Conservation (phyloP, 139 green algal genomes). For the Deuterostichococcus epilithicus region DNA sequence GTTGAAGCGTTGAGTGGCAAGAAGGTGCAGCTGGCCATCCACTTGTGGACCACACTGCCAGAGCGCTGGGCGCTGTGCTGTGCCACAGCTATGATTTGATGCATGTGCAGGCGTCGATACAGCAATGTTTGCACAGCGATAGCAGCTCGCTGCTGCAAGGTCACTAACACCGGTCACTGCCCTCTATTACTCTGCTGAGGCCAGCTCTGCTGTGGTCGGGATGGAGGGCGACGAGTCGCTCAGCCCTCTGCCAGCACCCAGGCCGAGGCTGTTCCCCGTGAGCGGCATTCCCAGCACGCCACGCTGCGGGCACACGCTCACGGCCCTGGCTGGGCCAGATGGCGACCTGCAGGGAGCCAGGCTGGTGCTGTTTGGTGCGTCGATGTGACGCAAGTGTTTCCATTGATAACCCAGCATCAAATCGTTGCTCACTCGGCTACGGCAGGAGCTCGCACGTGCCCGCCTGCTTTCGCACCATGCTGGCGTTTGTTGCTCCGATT, state of each 20-base stretch:
- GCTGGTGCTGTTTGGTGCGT: conserved; percentile 85
- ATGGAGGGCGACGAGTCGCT: conserved; percentile 16
- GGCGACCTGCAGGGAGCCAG: conserved; percentile 63
- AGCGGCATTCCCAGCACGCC: conserved; percentile 54
- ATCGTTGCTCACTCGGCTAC: no score
- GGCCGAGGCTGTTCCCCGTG: conserved; percentile 49
- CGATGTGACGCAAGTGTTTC: background rate
- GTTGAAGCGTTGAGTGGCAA: no score
- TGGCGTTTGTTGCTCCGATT: no score
- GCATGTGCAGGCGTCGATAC: no score
- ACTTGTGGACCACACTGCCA: no score
- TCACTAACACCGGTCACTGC: conserved; percentile 7
- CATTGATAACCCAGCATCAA: background rate
- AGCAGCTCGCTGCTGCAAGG: background rate
- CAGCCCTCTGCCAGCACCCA: conserved; percentile 15
- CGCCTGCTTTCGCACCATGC: no score
- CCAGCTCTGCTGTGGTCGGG: conserved; percentile 1
- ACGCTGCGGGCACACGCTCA: conserved; percentile 91
- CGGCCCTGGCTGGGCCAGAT: conserved; percentile 69
- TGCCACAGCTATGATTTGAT: no score
- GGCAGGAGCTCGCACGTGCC: no score
- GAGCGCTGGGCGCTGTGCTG: no score
- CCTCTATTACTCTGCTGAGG: background rate
- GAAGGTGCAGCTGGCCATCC: no score
- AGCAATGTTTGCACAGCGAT: no score